phyloP scores from a whole-genome alignment of 2,329 filamentous ascomycete genomes.

The Clonostachys rosea region DNA sequence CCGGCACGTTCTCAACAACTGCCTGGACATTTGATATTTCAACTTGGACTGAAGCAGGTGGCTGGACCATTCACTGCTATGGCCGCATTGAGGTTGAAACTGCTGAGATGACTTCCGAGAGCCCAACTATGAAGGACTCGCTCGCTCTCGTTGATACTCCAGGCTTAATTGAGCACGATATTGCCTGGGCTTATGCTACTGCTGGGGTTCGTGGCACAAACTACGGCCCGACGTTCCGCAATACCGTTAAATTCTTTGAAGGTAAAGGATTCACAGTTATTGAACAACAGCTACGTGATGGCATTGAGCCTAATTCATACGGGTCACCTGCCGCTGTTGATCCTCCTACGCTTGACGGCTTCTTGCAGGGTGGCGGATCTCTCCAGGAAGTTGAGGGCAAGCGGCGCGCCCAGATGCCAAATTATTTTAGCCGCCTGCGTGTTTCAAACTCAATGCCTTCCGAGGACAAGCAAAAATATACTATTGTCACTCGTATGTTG shows the following conservation, averaged over 20 bases:
- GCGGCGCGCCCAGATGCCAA: constrained; percentile 17
- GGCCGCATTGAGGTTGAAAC: constrained; percentile 11
- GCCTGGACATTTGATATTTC: constrained; percentile 11
- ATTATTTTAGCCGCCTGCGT: constrained; percentile 17
- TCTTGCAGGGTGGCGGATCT: constrained; percentile 15
- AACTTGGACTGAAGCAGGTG: constrained; percentile 11
- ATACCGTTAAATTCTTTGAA: constrained; percentile 11
- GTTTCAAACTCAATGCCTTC: constrained; percentile 19
- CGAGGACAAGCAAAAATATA: constrained; percentile 8
- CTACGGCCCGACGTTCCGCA: constrained; percentile 17
- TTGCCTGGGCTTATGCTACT: background rate
- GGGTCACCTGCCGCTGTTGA: constrained; percentile 15
- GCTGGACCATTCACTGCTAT: constrained; percentile 14
- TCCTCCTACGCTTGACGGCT: constrained; percentile 17
- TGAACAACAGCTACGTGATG: constrained; percentile 11
- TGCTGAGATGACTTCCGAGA: constrained; percentile 8
- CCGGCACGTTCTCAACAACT: constrained; percentile 9
- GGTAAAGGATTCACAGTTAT: constrained; percentile 11
- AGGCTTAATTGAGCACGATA: constrained; percentile 4
- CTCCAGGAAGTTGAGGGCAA: constrained; percentile 11
- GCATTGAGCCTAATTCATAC: constrained; percentile 6
- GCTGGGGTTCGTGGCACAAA: constrained; percentile 6
- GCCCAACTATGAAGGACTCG: constrained; percentile 7
- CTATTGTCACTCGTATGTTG: constrained; percentile 13
- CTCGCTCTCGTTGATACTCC: constrained; percentile 1